Conservation (phyloP, 208 protist species). For the Leishmania major region DNA sequence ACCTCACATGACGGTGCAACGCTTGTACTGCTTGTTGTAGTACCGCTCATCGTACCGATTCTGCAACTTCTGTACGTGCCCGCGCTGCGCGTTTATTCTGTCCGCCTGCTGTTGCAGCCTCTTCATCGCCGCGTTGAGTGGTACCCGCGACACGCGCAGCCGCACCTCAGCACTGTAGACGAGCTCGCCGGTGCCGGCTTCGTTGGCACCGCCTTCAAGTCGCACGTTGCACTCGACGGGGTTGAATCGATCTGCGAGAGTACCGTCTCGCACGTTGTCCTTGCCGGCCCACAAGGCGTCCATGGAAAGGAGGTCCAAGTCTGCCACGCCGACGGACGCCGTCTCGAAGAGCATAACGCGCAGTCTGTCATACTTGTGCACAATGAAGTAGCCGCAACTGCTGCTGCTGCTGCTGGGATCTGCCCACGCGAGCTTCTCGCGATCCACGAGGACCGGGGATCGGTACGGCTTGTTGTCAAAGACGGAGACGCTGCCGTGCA, state of each 20-base stretch:
- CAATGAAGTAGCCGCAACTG: constrained; percentile 49
- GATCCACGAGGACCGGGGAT: constrained; percentile 55
- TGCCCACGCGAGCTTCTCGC: constrained; percentile 51
- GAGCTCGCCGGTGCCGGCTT: background rate
- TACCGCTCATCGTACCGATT: constrained; percentile 15
- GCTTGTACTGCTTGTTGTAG: constrained; percentile 32
- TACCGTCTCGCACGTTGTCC: constrained; percentile 6
- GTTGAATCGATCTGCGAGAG: constrained; percentile 33
- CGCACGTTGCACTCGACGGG: constrained; percentile 33
- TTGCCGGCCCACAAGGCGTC: constrained; percentile 41
- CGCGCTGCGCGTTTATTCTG: constrained; percentile 31
- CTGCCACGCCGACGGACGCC: constrained; percentile 61
- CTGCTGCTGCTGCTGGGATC: constrained; percentile 5
- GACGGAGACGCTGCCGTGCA: constrained; percentile 24
- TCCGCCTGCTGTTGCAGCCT: constrained; percentile 30
- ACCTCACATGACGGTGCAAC: constrained; percentile 38
- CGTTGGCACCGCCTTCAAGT: constrained; percentile 20
- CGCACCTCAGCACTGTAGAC: constrained; percentile 44
- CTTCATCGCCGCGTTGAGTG: constrained; percentile 36
- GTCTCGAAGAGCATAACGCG: constrained; percentile 73
- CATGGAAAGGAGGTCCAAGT: constrained; percentile 64
- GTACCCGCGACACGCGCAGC: constrained; percentile 51
- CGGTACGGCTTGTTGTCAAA: constrained; percentile 51
- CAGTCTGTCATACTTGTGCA: constrained; percentile 74
- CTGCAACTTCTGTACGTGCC: background rate